Evolutionary conservation across 345 rosid species (phyloP).

Genomic region (Reutealis trisperma): DNA sequence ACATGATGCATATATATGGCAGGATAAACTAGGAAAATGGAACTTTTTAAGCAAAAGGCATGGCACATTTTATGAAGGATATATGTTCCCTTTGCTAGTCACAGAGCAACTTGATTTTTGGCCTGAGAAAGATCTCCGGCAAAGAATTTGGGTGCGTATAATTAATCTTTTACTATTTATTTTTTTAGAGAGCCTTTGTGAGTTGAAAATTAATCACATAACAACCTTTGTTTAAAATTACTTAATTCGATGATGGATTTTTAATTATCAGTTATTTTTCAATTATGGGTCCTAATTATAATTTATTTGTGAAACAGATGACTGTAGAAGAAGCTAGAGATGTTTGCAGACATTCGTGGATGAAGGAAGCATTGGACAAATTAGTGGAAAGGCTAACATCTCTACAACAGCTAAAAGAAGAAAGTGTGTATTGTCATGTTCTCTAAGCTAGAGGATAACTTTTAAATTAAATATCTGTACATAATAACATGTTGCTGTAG

Average conservation of each 20-base stretch:
- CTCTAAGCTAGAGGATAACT: not conserved
- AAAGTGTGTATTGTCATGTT: conserved; percentile 2
- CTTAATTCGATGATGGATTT: no score
- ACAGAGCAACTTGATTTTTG: conserved; percentile 71
- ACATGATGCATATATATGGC: conserved; percentile 15
- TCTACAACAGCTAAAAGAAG: conserved; percentile 27
- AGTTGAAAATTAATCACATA: no score
- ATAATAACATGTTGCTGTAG: not conserved
- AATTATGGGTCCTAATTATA: not conserved
- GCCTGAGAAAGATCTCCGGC: conserved; percentile 72
- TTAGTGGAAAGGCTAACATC: conserved; percentile 47
- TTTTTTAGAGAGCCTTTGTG: not conserved
- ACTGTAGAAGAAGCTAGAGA: conserved; percentile 67
- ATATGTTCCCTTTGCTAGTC: conserved; percentile 88
- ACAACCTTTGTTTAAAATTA: no score
- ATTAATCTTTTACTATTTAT: not conserved
- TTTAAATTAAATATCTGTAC: conserved; percentile 1
- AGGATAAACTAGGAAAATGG: conserved; percentile 81
- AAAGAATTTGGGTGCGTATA: conserved; percentile 64
- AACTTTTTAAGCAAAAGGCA: conserved; percentile 71
- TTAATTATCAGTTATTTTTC: no score
- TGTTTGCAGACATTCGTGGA: conserved; percentile 86
- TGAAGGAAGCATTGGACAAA: conserved; percentile 83
- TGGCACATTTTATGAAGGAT: conserved; percentile 79
- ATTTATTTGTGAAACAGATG: conserved; percentile 40